These are phyloP conservation scores for Potentilla sterilis DNA, from an alignment of 306 rosid species.

Conservation along the genomic window DNA sequence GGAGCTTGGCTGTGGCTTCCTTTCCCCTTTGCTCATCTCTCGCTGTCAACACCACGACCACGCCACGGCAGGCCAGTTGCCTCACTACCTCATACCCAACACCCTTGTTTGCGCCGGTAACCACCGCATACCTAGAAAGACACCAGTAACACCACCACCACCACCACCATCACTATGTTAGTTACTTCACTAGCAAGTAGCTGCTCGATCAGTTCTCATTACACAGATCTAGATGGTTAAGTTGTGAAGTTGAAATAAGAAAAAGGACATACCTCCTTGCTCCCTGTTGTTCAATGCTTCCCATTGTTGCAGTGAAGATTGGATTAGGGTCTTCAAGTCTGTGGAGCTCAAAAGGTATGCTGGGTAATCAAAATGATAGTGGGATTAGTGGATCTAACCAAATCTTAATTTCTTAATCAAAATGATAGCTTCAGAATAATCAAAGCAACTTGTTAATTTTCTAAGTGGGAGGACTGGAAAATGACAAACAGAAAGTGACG, in stretches of 20 bases:
- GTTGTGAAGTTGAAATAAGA: background rate
- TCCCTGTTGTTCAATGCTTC: background rate
- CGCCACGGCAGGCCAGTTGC: conserved; percentile 42
- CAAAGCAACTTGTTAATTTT: too few relatives aligned
- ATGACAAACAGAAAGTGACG: too few relatives aligned
- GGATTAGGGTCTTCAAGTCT: background rate
- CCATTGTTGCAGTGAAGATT: background rate
- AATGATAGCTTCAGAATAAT: too few relatives aligned
- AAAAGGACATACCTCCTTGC: background rate
- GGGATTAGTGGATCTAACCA: too few relatives aligned
- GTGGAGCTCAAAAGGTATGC: background rate
- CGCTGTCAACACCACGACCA: conserved; percentile 52
- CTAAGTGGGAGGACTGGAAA: too few relatives aligned
- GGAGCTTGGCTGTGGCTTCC: conserved; percentile 40
- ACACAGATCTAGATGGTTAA: background rate
- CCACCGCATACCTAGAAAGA: conserved; percentile 40
- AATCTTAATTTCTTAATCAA: too few relatives aligned
- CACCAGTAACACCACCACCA: too few relatives aligned
- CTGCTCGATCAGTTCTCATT: too few relatives aligned
- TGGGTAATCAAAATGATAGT: too few relatives aligned
- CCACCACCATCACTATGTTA: background rate
- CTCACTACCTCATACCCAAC: conserved; percentile 45
- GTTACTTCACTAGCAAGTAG: background rate
- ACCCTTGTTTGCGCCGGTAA: conserved; percentile 58
- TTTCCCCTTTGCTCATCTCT: conserved; percentile 44